These are phyloP conservation scores for Arthrocladium fulminans DNA, from an alignment of 2,329 filamentous ascomycete genomes.

Conservation along the genomic window DNA sequence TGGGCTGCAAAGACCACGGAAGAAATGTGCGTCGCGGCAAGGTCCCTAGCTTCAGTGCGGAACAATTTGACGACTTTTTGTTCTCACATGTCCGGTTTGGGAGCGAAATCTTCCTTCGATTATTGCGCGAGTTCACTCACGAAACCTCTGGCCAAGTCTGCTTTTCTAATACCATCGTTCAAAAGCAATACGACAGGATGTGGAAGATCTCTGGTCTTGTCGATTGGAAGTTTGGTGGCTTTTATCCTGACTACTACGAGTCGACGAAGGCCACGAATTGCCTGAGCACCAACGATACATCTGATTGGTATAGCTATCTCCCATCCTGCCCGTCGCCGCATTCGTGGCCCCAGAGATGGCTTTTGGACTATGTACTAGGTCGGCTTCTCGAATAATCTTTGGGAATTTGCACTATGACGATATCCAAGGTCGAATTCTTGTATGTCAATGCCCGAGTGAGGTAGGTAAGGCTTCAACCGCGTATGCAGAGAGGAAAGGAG, in stretches of 20 bases:
- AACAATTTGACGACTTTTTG: not conserved
- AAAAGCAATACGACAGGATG: not conserved
- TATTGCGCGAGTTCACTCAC: not conserved
- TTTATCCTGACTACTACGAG: slow-evolving; percentile 27
- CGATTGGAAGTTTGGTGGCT: slow-evolving; percentile 27
- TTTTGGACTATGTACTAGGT: not conserved
- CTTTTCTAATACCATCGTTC: not conserved
- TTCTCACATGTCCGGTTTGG: not conserved
- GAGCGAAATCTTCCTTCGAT: not conserved
- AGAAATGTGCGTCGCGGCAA: not conserved
- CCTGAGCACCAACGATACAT: not conserved
- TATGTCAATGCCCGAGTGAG: no score
- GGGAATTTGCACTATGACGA: no score
- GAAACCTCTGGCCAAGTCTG: not conserved
- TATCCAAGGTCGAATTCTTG: no score
- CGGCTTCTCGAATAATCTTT: not conserved
- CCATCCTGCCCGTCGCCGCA: not conserved
- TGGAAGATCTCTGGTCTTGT: slow-evolving; percentile 20
- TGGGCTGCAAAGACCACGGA: not conserved
- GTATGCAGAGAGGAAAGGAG: slow-evolving; percentile 43
- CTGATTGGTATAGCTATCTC: slow-evolving; percentile 5
- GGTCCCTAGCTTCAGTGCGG: not conserved
- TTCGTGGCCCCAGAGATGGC: slow-evolving; percentile 1
- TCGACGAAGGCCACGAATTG: slow-evolving; percentile 19
- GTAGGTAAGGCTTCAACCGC: no score